Evolutionary conservation across 768 basidiomycete genomes (phyloP).

Genomic region (Nidularia sp.): DNA sequence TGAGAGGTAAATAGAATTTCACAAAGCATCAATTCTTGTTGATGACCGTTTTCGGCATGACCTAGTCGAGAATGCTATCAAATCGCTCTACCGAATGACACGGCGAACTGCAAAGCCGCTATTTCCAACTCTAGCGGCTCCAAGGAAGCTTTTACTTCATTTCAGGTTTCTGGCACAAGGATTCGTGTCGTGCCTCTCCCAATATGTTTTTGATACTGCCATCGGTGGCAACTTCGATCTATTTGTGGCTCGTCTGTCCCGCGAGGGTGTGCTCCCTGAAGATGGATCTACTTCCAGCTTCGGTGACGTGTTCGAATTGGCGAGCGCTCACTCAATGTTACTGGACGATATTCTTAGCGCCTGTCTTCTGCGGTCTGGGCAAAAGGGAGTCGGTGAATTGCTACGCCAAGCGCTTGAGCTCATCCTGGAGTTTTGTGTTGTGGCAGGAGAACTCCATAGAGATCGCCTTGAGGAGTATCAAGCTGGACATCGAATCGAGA

Average conservation of each 20-base stretch:
- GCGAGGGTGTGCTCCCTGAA: conserved; percentile 10
- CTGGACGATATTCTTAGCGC: conserved; percentile 75
- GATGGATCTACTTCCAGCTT: conserved; percentile 24
- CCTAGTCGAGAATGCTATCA: conserved; percentile 64
- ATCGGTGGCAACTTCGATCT: conserved; percentile 74
- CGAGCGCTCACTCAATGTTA: conserved; percentile 60
- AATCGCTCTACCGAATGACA: conserved; percentile 64
- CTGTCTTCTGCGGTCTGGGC: conserved; percentile 67
- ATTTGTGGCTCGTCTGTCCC: conserved; percentile 46
- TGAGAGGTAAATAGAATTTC: conserved; percentile 54
- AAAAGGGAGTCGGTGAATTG: conserved; percentile 61
- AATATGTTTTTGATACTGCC: conserved; percentile 78
- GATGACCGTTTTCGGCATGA: not conserved
- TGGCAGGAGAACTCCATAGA: conserved; percentile 57
- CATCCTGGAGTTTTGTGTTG: conserved; percentile 62
- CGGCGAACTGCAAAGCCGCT: conserved; percentile 35
- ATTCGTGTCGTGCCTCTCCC: conserved; percentile 63
- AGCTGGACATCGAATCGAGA: conserved; percentile 53
- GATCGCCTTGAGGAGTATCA: conserved; percentile 58
- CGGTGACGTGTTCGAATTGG: conserved; percentile 72
- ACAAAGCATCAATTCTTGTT: conserved; percentile 3
- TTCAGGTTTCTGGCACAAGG: conserved; percentile 73
- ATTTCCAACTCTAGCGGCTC: conserved; percentile 54
- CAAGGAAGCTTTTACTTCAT: conserved; percentile 53
- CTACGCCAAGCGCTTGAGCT: conserved; percentile 60